Base-by-base conservation (phyloP, 345 rosid species). In the Linum tenue region DNA sequence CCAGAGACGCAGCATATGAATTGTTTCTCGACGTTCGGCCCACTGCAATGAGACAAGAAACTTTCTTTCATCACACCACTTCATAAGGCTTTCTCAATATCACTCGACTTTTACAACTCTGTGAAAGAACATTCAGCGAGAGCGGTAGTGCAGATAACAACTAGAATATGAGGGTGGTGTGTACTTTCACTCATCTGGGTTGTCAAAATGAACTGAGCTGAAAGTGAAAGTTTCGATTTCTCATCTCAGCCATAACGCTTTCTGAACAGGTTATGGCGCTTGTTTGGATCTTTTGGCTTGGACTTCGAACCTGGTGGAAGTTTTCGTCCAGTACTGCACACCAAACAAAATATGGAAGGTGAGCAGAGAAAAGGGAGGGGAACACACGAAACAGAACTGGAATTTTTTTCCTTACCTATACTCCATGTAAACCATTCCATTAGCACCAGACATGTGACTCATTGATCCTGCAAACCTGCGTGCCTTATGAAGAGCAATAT, bases 371-470 rank as follows among this genome's bases (percentile, higher is more conserved):
- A 35, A 62, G 15, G 38, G 62, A 16, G 12, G 8, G 6, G 31
- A 35, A 12, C 8, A 43, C 0, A 22, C 17, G 37, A 10, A 35
- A 14, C 42, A 10, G 48, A 58, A 40, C 7, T 0, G 43, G 36
- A 50, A 65, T 3, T 22, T 5, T 40, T 31, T 38, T 10, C 64
- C 66, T 3, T 71, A 87, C 92, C 91, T 80, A 82, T 86, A 94
- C 79, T 90, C 99, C 95, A 84, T 79, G 73, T 94, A 90, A 7
- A 88, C 89, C 89, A 85, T 84, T 67, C 96, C 95, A 10, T 81
- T 80, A 11, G 97, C 88, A 65, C 99, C 98, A 0, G 97, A 94
- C 90, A 94, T 84, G 17, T 79, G 76, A 72, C 97, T 84, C 97
- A 92, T 87, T 38, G 91, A 81, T 71, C 89, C 91, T 59, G 62